Base-by-base conservation (phyloP, 2,329 filamentous ascomycete species). In the Hypoxylon sp. region DNA sequence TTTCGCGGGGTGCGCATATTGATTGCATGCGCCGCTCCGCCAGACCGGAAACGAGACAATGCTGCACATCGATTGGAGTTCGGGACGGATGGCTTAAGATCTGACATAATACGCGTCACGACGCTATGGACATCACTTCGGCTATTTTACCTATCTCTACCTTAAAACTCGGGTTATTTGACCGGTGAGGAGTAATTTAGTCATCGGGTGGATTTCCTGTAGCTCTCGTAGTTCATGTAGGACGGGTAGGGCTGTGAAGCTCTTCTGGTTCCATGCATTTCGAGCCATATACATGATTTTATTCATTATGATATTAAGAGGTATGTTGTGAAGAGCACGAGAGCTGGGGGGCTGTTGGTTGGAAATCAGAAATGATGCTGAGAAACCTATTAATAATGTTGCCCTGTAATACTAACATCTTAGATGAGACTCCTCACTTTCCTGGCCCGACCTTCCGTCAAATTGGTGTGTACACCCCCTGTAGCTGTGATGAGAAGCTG, bases 41-140 rank as follows among this genome's bases (percentile, higher is more conserved):
- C 63, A 54, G 66, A 24, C 33, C 56, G 66, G 66, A 68, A 66
- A 68, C 63, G 58, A 66, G 54, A 26, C 12, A 53, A 52, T 20
- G 38, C 59, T 32, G 48, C 36, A 61, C 55, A 61, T 57, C 59
- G 46, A 65, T 68, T 68, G 65, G 58, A 24, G 45, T 63, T 56
- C 59, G 62, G 62, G 46, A 62, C 49, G 42, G 54, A 60, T 62
- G 54, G 62, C 64, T 62, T 67, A 40, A 55, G 67, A 69, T 69
- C 67, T 69, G 64, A 69, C 67, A 67, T 69, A 67, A 69, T 56
- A 64, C 51, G 63, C 59, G 56, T 56, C 66, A 64, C 63, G 32
- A 52, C 53, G 11, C 42, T 52, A 61, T 55, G 51, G 50, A 58
- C 12, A 53, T 53, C 53, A 55, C 24, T 49, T 28, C 30, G 36